Evolutionary conservation across 305 asterid genomes (phyloP).

Genomic region (Rubia occidens): DNA sequence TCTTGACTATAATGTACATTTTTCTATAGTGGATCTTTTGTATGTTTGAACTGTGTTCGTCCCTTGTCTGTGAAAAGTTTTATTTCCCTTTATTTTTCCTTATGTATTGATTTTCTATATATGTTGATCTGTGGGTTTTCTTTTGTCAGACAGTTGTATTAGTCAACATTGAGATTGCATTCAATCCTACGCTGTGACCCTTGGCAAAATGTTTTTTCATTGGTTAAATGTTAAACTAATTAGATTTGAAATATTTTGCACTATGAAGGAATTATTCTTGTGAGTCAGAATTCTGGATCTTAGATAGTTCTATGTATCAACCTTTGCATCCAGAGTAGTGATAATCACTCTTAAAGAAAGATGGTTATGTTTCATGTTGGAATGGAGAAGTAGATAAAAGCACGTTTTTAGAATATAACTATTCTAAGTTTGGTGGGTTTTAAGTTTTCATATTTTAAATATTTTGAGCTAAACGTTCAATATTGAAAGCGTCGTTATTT

Average conservation of each 20-base stretch:
- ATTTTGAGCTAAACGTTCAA: background rate
- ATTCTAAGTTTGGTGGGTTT: background rate
- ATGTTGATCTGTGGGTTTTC: background rate
- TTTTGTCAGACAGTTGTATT: background rate
- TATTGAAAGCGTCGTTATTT: background rate
- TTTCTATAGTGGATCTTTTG: background rate
- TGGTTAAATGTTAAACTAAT: background rate
- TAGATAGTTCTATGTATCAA: background rate
- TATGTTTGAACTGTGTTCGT: too few species aligned
- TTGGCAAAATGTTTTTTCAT: background rate
- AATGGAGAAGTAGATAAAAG: background rate
- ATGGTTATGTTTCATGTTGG: background rate
- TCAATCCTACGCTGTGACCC: background rate
- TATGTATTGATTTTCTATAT: background rate
- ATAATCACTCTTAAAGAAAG: background rate
- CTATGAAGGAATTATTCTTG: background rate
- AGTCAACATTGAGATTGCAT: background rate
- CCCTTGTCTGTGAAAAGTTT: background rate
- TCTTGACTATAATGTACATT: background rate
- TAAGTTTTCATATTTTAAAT: background rate
- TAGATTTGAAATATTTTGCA: background rate
- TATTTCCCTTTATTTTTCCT: background rate
- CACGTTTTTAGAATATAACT: background rate
- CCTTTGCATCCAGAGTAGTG: background rate
- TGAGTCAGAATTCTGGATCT: background rate